phyloP scores from a whole-genome alignment of 768 basidiomycete genomes.

The Lenzites betulinus region DNA sequence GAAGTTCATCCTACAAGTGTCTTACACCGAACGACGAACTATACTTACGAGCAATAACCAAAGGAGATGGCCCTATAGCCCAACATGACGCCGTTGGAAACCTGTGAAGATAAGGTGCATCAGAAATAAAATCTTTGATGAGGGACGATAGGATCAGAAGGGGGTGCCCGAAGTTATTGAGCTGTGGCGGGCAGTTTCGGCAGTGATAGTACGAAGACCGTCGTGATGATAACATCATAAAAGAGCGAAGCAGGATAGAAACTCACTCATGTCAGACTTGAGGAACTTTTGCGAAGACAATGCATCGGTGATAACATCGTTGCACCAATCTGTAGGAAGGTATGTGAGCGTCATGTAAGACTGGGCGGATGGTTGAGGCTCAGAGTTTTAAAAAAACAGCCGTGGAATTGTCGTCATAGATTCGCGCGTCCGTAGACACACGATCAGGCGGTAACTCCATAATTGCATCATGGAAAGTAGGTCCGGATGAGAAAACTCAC shows the following conservation, averaged over 20 bases:
- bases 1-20: constrained; percentile 43
- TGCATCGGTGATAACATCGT: too few relatives aligned
- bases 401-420: constrained; percentile 74
- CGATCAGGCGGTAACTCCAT: constrained; percentile 90
- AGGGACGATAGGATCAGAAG: constrained; percentile 50
- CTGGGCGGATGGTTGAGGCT: constrained; percentile 43
- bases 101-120: too few relatives aligned
- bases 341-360: neutral
- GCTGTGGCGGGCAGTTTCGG: constrained; percentile 95
- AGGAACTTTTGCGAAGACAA: too few relatives aligned
- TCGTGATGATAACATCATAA: constrained; percentile 82
- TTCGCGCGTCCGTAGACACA: constrained; percentile 37
- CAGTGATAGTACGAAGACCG: constrained; percentile 86
- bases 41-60: neutral
- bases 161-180: constrained; percentile 81
- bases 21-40: neutral
- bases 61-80: too few relatives aligned
- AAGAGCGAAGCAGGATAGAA: constrained; percentile 13
- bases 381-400: constrained; percentile 64
- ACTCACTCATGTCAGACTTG: constrained; percentile 35
- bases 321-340: neutral
- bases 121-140: too few relatives aligned
- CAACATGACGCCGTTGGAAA: too few relatives aligned
- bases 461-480: constrained; percentile 52
- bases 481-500: constrained; percentile 39